phyloP scores from a whole-genome alignment of 2,329 filamentous ascomycete genomes.

The Penicillium sp. region DNA sequence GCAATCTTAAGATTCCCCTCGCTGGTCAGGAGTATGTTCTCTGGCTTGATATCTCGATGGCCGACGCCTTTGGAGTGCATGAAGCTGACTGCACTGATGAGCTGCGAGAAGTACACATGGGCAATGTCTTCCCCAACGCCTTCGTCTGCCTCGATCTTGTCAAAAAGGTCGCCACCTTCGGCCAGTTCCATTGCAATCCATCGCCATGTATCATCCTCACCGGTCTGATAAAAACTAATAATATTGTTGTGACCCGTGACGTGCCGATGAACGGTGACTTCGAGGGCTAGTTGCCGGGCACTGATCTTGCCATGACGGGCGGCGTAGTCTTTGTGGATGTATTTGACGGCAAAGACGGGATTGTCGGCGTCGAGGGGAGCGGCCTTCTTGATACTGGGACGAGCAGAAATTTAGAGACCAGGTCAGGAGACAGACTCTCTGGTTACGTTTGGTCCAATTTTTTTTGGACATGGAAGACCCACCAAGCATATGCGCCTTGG shows the following conservation, averaged over 20 bases:
- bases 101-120: constrained; percentile 90
- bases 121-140: constrained; percentile 92
- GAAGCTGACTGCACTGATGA: constrained; percentile 83
- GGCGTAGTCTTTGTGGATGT: constrained; percentile 97
- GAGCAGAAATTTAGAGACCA: not conserved
- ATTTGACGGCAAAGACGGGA: constrained; percentile 93
- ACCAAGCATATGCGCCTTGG: constrained; percentile 96
- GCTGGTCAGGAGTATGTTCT: constrained; percentile 85
- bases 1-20: constrained; percentile 87
- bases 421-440: not conserved
- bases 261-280: constrained; percentile 82
- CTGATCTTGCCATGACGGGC: constrained; percentile 81
- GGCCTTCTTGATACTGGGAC: constrained; percentile 80
- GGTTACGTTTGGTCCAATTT: not conserved
- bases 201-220: constrained; percentile 78
- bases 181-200: constrained; percentile 99
- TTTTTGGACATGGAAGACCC: constrained; percentile 13
- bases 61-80: constrained; percentile 95
- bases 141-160: constrained; percentile 98
- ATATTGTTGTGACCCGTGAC: constrained; percentile 88
- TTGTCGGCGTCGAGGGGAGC: constrained; percentile 61
- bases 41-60: constrained; percentile 86
- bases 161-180: constrained; percentile 91
- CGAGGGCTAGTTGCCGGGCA: constrained; percentile 82
- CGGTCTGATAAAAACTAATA: constrained; percentile 84